These are phyloP conservation scores for Paecilomyces variotii DNA, from an alignment of 2,329 filamentous ascomycete genomes.

Conservation along the genomic window DNA sequence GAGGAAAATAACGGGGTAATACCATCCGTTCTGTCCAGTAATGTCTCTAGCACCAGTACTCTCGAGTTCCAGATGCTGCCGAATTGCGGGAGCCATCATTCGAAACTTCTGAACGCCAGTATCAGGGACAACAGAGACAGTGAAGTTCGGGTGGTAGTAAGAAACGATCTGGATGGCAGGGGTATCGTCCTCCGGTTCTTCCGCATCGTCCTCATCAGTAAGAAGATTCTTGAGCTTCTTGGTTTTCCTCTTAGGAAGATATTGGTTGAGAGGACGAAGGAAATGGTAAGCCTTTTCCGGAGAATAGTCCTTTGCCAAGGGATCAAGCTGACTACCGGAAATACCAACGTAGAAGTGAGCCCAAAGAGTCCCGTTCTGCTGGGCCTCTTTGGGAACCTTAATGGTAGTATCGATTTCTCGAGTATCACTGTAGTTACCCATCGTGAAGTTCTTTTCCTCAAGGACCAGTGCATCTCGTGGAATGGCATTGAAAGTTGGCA, in stretches of 20 bases:
- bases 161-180: conserved; percentile 65
- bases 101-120: conserved; percentile 61
- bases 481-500: conserved; percentile 55
- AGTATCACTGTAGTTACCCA: conserved; percentile 72
- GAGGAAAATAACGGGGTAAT: conserved; percentile 79
- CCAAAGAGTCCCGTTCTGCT: conserved; percentile 89
- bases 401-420: conserved; percentile 71
- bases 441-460: conserved; percentile 69
- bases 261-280: conserved; percentile 75
- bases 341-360: conserved; percentile 88
- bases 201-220: conserved; percentile 42
- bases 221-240: conserved; percentile 82
- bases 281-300: conserved; percentile 73
- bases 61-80: conserved; percentile 74
- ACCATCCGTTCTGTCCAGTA: conserved; percentile 85
- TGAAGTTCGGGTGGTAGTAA: conserved; percentile 94
- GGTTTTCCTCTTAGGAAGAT: conserved; percentile 83
- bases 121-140: conserved; percentile 76
- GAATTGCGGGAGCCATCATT: conserved; percentile 62
- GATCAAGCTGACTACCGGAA: conserved; percentile 67
- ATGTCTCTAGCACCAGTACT: conserved; percentile 71
- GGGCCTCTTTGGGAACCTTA: conserved; percentile 66
- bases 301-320: conserved; percentile 63
- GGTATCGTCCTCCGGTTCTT: conserved; percentile 43
- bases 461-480: conserved; percentile 64